phyloP scores from a whole-genome alignment of 2,329 filamentous ascomycete genomes.

The Phyllosticta ampelicida region DNA sequence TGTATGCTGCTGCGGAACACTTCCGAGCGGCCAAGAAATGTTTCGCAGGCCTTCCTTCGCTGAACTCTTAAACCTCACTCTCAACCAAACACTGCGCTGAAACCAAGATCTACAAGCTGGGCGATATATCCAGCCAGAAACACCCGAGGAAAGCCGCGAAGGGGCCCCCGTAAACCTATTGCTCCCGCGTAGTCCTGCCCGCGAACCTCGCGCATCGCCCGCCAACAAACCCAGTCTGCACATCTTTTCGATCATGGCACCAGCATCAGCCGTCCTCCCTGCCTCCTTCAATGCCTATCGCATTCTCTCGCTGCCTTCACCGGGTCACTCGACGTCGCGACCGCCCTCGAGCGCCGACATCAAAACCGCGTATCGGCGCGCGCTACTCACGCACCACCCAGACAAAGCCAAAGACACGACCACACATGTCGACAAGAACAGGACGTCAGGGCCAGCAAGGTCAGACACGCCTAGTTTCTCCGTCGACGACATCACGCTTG shows the following conservation, averaged over 20 bases:
- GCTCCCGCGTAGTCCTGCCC: neutral
- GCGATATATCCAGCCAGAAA: too few species aligned
- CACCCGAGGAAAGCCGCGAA: neutral
- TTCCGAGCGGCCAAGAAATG: neutral
- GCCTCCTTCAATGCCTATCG: slow-evolving; percentile 11
- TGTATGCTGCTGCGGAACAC: neutral
- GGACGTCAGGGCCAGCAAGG: neutral
- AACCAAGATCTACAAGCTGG: too few species aligned
- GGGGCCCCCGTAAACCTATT: neutral
- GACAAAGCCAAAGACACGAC: slow-evolving; percentile 36
- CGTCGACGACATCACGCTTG: slow-evolving; percentile 49
- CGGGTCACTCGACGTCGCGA: neutral
- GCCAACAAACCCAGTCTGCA: neutral
- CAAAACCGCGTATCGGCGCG: slow-evolving; percentile 42
- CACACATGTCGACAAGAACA: neutral
- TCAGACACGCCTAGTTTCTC: slow-evolving; percentile 31
- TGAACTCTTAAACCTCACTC: neutral
- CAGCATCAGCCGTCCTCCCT: neutral
- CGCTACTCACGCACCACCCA: slow-evolving; percentile 48
- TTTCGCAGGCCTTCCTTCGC: neutral
- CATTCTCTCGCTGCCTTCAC: slow-evolving; percentile 4
- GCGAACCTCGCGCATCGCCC: neutral
- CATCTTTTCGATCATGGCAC: neutral
- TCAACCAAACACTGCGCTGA: neutral
- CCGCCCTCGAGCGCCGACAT: slow-evolving; percentile 3